Evolutionary conservation across 352 stramenopile genomes (phyloP), one percentile per base, ranked within the genome.

Genomic region (Pythium phragmitis): DNA sequence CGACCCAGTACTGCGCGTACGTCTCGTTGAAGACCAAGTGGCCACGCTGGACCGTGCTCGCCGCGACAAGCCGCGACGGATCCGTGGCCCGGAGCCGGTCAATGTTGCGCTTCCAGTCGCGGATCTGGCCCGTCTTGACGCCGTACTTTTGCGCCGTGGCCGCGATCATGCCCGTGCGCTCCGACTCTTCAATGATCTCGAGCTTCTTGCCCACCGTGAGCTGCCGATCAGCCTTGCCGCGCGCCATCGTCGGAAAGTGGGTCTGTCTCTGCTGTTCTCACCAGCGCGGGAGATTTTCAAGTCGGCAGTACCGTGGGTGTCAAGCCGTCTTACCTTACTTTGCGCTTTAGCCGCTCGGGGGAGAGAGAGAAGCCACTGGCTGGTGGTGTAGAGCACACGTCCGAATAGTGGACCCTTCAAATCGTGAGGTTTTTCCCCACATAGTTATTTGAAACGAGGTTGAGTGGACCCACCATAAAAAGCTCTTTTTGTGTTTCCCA

Each of bases 171-270:
- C 85, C 85, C 64, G 85, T 94, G 61, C 83, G 83, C 26, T 94
- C 85, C 52, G 80, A 83, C 65, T 94, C 85, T 51, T 92, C 85
- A 69, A 94, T 90, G 69, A 94, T 94, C 76, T 94, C 83, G 56
- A 94, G 85, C 74, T 94, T 94, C 73, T 94, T 94, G 77, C 85
- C 85, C 46, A 94, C 85, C 36, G 85, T 94, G 59, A 94, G 74
- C 49, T 86, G 77, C 36, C 75, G 70, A 64, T 94, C 83, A 12
- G 85, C 85, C 60, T 94, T 94, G 63, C 85, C 85, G 57, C 85
- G 82, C 67, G 85, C 83, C 85, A 94, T 94, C n/a, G 6, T 66
- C 3, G 23, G 1, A 41, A 8, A 39, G 16, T 6, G 41, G 7
- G 4, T 17, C 8, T 16, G 23, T 34, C 50, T 57, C 37, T 57